Evolutionary conservation across 2,329 filamentous ascomycete species (phyloP), one percentile per base, ranked within the genome.

Genomic region (Chalara sp.): DNA sequence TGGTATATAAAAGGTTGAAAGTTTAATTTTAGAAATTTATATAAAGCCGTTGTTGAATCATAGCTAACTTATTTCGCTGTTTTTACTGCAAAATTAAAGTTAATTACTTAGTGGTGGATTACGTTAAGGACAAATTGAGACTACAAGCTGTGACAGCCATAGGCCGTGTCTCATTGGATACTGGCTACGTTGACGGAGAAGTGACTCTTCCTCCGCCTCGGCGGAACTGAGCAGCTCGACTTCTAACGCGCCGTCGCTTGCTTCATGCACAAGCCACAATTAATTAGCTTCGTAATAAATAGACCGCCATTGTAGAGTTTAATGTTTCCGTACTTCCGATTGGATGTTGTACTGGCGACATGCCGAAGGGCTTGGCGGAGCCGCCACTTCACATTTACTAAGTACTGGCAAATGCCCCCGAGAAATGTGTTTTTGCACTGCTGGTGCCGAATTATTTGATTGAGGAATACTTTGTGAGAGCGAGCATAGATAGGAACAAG

Each of bases 1-100:
- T n/a, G n/a, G n/a, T n/a, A n/a, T n/a, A n/a, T n/a, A n/a, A n/a
- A n/a, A n/a, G n/a, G n/a, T n/a, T n/a, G n/a, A n/a, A n/a, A n/a
- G n/a, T n/a, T n/a, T n/a, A n/a, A n/a, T n/a, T n/a, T n/a, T n/a
- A n/a, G n/a, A n/a, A n/a, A n/a, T n/a, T 21, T 21, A 21, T 21
- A 21, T 21, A 21, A 21, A 21, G 3, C 21, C 3, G 21, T 21
- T 3, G 2, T 21, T 21, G 21, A 21, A 2, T 21, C 3, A 21
- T 21, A 21, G 2, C 21, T 21, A 21, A 3, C 21, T 21, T 21
- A 21, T 21, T 21, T 21, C 21, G 21, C 49, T 11, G 47, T 51
- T n/a, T 30, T 53, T 12, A 51, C 55, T 10, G 33, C 10, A 5
- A 6, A 13, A 30, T 32, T 40, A 42, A 50, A 53, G 32, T n/a